Evolutionary conservation across 2,329 filamentous ascomycete genomes (phyloP), one percentile per base, ranked within the genome.

Genomic region (Lanzia echinophila): DNA sequence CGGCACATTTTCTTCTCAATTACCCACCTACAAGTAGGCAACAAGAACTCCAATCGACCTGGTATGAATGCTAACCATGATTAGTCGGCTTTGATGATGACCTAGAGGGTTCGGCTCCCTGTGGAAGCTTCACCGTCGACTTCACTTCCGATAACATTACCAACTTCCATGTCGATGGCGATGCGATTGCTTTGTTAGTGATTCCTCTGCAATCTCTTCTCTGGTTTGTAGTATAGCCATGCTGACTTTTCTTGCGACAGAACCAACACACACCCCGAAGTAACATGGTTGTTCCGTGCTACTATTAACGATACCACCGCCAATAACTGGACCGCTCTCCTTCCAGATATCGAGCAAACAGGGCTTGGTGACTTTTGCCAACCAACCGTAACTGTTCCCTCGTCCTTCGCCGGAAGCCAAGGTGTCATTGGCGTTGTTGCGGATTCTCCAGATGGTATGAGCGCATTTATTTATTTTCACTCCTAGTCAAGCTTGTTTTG

Each of bases 141-240:
- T 73, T 79, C 50, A 45, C 61, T 51, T 70, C 70, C 60, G 79
- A 80, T 60, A 76, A 82, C 59, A 69, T 75, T 54, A 70, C 83
- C 33, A 71, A 81, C 60, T 83, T 83, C 67, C 75, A 82, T 63
- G 76, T 83, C 55, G 78, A 70, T 59, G 81, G 81, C 58, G 77
- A 83, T 60, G 69, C 75, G 53, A 69, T 84, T 41, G 72, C 73
- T 24, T 56, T 54, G 58, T 59, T 38, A 31, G 57, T 53, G n/a
- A 3, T 28, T 12, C 34, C 5, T 4, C 12, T 3, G 8, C 6
- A 7, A 24, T 6, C 31, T 48, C 13, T 50, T 10, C 6, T 36
- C 7, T 36, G 34, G 24, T 10, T 15, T 7, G 31, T n/a, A 17
- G 48, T 6, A 15, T 19, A 8, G 24, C 24, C 24, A 36, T 41